Evolutionary conservation across 2,329 filamentous ascomycete genomes (phyloP).

Genomic region (Ceratocystis lukuohia): DNA sequence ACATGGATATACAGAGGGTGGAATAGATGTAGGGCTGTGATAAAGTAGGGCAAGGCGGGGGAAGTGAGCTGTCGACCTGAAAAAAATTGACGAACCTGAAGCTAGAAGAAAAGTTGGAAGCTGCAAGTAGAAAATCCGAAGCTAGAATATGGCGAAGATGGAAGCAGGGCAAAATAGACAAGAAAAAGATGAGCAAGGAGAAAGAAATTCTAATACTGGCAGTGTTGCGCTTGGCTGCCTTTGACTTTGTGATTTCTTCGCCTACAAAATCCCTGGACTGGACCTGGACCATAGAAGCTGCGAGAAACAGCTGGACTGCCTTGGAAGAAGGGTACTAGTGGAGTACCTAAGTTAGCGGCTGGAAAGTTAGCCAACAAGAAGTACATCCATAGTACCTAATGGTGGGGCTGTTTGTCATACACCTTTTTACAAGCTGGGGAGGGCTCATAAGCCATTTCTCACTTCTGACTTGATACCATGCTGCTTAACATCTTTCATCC

Average conservation of each 20-base stretch:
- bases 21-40: background rate
- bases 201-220: background rate
- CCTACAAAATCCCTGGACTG: background rate
- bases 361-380: background rate
- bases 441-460: background rate
- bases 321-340: background rate
- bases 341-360: background rate
- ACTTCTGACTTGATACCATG: no score
- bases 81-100: background rate
- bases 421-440: background rate
- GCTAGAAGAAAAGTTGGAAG: background rate
- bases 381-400: background rate
- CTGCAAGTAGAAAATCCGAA: background rate
- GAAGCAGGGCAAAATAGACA: background rate
- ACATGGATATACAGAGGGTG: background rate
- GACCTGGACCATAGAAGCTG: slow-evolving; percentile 14
- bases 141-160: background rate
- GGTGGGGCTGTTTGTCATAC: background rate
- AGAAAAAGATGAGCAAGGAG: background rate
- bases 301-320: slow-evolving; percentile 12
- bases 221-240: background rate
- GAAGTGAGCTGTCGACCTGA: background rate
- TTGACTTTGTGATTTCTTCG: background rate
- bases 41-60: background rate
- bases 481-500: no score